A percentile compares a stretch with the other conserved stretches of the same genome.
These are phyloP conservation scores for Cyathus striatus DNA, from an alignment of 768 basidiomycete species.

Conservation along the genomic window DNA sequence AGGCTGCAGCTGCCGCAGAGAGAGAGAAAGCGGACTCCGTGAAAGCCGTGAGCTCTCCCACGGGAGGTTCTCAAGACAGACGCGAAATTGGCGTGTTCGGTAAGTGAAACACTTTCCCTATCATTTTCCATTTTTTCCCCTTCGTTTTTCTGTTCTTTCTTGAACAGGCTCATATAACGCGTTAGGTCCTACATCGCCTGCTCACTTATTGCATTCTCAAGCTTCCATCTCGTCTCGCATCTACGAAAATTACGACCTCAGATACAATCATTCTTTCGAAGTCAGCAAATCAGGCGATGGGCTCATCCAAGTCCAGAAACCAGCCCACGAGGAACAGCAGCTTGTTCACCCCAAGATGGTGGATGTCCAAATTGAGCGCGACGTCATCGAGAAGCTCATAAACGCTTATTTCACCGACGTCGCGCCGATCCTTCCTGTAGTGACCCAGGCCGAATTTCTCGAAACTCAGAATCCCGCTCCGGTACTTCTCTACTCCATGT, in stretches of 20 bases:
- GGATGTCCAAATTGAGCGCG: slow-evolving; percentile 72
- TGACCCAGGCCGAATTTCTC: slow-evolving; percentile 86
- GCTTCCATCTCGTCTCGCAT: slow-evolving; percentile 78
- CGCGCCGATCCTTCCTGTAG: slow-evolving; percentile 83
- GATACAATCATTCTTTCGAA: slow-evolving; percentile 86
- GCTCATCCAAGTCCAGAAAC: slow-evolving; percentile 75
- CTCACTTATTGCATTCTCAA: slow-evolving; percentile 87
- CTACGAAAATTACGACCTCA: slow-evolving; percentile 83
- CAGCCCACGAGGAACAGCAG: slow-evolving; percentile 50
- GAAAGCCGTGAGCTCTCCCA: slow-evolving; percentile 33
- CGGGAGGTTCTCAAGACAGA: slow-evolving; percentile 37
- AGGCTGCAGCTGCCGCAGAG: slow-evolving; percentile 41
- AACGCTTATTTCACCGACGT: slow-evolving; percentile 92
- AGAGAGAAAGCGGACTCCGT: slow-evolving; percentile 31
- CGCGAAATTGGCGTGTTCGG: slow-evolving; percentile 63
- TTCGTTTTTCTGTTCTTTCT: slow-evolving; percentile 18
- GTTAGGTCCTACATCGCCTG: slow-evolving; percentile 81
- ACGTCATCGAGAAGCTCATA: slow-evolving; percentile 74
- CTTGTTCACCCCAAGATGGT: slow-evolving; percentile 53
- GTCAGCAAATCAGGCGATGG: slow-evolving; percentile 83
- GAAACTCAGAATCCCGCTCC: slow-evolving; percentile 67
- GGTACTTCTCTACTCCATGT: slow-evolving; percentile 89
- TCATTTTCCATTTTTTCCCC: slow-evolving; percentile 7
- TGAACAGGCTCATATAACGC: slow-evolving; percentile 38
- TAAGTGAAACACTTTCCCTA: slow-evolving; percentile 35